Base-by-base conservation (phyloP, 441 rosid genomes). In the Erodium trifolium region DNA sequence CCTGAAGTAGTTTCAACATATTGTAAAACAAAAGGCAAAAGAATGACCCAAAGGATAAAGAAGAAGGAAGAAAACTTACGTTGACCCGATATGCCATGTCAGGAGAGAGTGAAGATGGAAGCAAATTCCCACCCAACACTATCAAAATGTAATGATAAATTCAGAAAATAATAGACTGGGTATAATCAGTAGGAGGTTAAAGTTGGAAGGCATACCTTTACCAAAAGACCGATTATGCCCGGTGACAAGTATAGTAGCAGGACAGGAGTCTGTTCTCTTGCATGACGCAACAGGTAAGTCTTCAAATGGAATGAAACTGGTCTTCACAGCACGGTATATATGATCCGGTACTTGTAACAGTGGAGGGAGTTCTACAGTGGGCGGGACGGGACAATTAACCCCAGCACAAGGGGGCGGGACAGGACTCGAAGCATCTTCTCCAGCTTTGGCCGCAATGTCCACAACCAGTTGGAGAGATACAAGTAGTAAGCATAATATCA, bases 181-280 rank as follows among this genome's bases (percentile, higher is more conserved):
- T 23, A 23, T 23, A 23, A 23, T 23, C 27, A 23, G 27, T 23
- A 23, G 27, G 27, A 23, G 27, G 27, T 23, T 23, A 23, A 23
- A 23, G 27, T 23, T 23, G 0, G 27, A 23, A 23, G 27, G n/a
- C 17, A 51, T 65, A 65, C 73, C 13, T 65, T 35, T 17, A 49
- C 69, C 69, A 16, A 65, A 67, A 18, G 73, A 64, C 11, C 11
- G 73, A 47, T 71, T 71, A 31, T 9, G 49, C 34, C 69, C 73
- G 12, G 73, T 71, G 47, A 71, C 66, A 53, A 71, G 73, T 53
- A 51, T 6, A 41, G 73, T 71, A 13, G 47, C 69, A 45, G 73
- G 73, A 65, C 73, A 71, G 13, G 69, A 29, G 51, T 16, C 45
- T 8, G 45, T 65, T 13, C 51, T 65, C 17, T 62, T 71, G 68